Conservation (phyloP, 352 stramenopile genomes). For the Globisporangium acanthophoron region DNA sequence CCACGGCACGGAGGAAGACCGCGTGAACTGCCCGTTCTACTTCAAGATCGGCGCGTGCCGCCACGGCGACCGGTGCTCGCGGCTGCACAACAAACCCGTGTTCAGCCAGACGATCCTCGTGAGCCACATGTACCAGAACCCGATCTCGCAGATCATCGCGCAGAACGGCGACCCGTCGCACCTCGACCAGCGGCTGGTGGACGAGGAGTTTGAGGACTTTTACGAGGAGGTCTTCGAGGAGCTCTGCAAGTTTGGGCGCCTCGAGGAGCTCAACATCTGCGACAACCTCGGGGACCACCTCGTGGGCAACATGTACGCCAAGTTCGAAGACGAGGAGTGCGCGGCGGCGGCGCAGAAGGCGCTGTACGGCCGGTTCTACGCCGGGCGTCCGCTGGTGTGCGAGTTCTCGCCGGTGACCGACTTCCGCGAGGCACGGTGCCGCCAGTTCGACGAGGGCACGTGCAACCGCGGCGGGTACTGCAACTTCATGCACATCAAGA, state of each 20-base stretch:
- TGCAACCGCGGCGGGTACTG: slow-evolving; percentile 98
- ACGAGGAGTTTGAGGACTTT: slow-evolving; percentile 97
- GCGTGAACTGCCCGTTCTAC: slow-evolving; percentile 99
- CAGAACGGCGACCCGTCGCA: slow-evolving; percentile 77
- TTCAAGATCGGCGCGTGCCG: slow-evolving; percentile 99
- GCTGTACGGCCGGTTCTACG: slow-evolving; percentile 97
- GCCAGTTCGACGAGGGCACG: slow-evolving; percentile 97
- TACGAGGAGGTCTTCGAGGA: slow-evolving; percentile 98
- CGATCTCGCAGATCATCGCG: slow-evolving; percentile 85
- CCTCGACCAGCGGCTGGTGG: slow-evolving; percentile 88
- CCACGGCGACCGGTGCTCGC: slow-evolving; percentile 98
- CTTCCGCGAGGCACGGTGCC: slow-evolving; percentile 96
- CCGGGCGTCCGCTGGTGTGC: slow-evolving; percentile 91
- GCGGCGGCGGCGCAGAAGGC: slow-evolving; percentile 94
- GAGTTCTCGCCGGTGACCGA: slow-evolving; percentile 99
- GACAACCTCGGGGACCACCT: slow-evolving; percentile 99
- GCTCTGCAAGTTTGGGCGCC: slow-evolving; percentile 96
- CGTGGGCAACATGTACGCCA: slow-evolving; percentile 99
- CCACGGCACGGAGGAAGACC: slow-evolving; percentile 96
- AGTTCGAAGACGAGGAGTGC: slow-evolving; percentile 98
- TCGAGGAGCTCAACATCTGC: slow-evolving; percentile 99
- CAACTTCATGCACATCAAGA: slow-evolving; percentile 99
- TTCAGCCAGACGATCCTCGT: slow-evolving; percentile 99
- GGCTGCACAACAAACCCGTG: slow-evolving; percentile 97
- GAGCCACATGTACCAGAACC: slow-evolving; percentile 98